phyloP scores from a whole-genome alignment of 2,329 filamentous ascomycete genomes.

The Colletotrichum sp. region DNA sequence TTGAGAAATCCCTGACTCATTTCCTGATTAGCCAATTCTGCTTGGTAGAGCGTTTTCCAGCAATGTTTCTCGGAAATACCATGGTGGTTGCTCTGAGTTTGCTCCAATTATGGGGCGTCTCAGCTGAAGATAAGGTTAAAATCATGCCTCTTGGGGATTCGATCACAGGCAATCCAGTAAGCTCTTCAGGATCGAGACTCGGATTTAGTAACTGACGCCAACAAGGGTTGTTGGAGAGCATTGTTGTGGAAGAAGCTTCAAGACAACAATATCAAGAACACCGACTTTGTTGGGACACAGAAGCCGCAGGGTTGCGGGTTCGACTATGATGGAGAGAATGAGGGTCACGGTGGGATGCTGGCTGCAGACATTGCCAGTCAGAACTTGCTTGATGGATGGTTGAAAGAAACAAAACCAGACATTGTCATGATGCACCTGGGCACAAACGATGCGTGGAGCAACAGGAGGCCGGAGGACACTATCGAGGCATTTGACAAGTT shows the following conservation, averaged over 20 bases:
- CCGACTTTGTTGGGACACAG: conserved; percentile 39
- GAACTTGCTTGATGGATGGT: conserved; percentile 41
- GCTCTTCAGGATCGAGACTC: neutral
- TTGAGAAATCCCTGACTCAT: neutral
- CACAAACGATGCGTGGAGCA: conserved; percentile 46
- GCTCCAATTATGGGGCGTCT: neutral
- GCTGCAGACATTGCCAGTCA: conserved; percentile 42
- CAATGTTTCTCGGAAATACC: neutral
- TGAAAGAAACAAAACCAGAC: conserved; percentile 41
- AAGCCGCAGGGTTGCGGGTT: conserved; percentile 38
- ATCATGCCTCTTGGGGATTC: conserved; percentile 31
- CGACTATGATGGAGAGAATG: conserved; percentile 46
- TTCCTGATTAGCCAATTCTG: neutral
- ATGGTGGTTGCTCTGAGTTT: neutral
- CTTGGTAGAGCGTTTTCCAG: neutral
- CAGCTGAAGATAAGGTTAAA: neutral
- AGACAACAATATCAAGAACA: conserved; percentile 32
- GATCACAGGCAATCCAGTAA: conserved; percentile 29
- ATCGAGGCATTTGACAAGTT: conserved; percentile 40
- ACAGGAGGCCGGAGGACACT: conserved; percentile 35
- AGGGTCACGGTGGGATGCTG: conserved; percentile 46
- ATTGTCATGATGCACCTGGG: conserved; percentile 52
- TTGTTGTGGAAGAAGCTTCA: conserved; percentile 35
- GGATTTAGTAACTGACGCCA: neutral
- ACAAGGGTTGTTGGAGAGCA: conserved; percentile 37